Base-by-base conservation (phyloP, 306 rosid genomes). In the Quercus glauca region DNA sequence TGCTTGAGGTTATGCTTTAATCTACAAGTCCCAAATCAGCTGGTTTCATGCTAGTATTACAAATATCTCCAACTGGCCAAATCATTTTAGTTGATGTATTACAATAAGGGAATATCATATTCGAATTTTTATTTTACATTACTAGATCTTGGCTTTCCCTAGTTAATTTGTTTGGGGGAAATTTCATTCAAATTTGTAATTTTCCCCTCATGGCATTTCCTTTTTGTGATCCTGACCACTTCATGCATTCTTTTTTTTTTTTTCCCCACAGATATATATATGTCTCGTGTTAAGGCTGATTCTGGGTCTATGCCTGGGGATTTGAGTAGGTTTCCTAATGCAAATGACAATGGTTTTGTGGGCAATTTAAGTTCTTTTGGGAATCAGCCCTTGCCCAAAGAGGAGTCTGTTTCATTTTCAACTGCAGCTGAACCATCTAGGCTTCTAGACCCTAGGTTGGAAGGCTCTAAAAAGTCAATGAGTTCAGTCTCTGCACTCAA, bases 401-500 rank as follows among this genome's bases (percentile, higher is more conserved):
- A 90, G 79, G 94, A 90, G 56, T 60, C 87, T 26, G 58, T 78
- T 56, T 88, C 87, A n/a, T 89, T 82, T 80, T 82, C 91, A 85
- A 73, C 87, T 79, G 79, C 86, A 78, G 87, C 89, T 26, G 90
- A 90, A 76, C 83, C 86, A 75, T 88, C 89, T 49, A 87, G 97
- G 86, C 80, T 81, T 64, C 52, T 84, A 75, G 92, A 87, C 57
- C 86, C 90, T 80, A 84, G 93, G 85, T 77, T 89, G 81, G 97
- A 90, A n/a, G 86, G 81, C 56, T 86, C 93, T 18, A 89, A 83
- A 83, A 92, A 85, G 82, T 81, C 89, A 61, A 55, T 74, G 84
- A 79, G 84, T 86, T 86, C 97, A 52, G 82, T 92, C 58, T 86
- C 91, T 77, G 90, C 93, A 64, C 93, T 93, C 61, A 88, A 90